These are phyloP conservation scores for Penicillium nordicum DNA, from an alignment of 2,329 filamentous ascomycete species.

Conservation along the genomic window DNA sequence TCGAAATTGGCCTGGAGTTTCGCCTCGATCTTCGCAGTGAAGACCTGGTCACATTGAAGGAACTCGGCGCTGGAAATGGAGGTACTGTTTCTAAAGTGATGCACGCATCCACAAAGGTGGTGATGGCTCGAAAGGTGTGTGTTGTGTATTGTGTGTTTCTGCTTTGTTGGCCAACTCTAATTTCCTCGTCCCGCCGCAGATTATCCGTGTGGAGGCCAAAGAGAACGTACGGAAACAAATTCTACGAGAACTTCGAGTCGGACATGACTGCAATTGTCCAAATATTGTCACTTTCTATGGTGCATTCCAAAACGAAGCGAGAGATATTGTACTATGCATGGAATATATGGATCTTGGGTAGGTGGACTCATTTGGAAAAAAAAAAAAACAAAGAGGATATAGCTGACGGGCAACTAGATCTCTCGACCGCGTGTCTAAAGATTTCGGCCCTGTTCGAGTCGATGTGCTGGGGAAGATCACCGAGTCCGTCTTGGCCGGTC, in stretches of 20 bases:
- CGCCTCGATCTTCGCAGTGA: conserved; percentile 87
- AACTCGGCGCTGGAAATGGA: conserved; percentile 92
- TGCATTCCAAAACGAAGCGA: conserved; percentile 91
- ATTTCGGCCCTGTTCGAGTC: conserved; percentile 91
- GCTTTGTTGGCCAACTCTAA: not conserved
- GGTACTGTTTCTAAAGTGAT: conserved; percentile 98
- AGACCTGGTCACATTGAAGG: conserved; percentile 88
- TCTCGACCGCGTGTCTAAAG: conserved; percentile 87
- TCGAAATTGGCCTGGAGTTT: conserved; percentile 98
- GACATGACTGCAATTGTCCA: conserved; percentile 95
- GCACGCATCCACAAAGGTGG: conserved; percentile 88
- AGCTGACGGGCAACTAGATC: conserved; percentile 56
- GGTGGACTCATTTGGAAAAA: conserved; percentile 38
- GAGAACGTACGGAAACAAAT: conserved; percentile 96
- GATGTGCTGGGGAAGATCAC: conserved; percentile 97
- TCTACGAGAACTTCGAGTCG: conserved; percentile 93
- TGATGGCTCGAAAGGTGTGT: conserved; percentile 94
- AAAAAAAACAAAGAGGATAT: conserved; percentile 6
- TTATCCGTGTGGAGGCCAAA: conserved; percentile 97
- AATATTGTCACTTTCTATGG: conserved; percentile 98
- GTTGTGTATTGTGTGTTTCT: not conserved
- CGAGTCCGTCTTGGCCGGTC: conserved; percentile 85
- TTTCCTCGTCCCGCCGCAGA: conserved; percentile 50
- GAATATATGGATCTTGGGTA: conserved; percentile 99
- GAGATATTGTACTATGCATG: conserved; percentile 99